phyloP scores from a whole-genome alignment of 805 yeast species.

The Wickerhamomyces sydowiorum region DNA sequence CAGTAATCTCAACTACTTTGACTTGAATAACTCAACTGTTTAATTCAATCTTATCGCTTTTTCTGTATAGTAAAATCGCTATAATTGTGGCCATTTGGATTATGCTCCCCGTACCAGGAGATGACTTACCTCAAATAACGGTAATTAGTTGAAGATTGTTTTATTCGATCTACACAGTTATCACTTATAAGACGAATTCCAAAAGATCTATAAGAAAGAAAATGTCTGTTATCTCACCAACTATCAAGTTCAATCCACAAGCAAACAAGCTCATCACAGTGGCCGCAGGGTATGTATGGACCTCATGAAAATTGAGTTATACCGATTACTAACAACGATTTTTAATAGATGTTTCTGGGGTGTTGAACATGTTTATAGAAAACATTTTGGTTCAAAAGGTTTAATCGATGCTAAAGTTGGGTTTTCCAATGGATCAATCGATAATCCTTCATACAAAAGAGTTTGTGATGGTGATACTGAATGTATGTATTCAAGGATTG shows the following conservation, averaged over 20 bases:
- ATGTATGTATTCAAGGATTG: conserved; percentile 15
- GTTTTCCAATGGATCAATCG: conserved; percentile 70
- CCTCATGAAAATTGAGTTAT: too few relatives aligned
- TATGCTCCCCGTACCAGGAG: too few relatives aligned
- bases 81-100: too few relatives aligned
- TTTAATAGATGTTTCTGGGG: conserved; percentile 69
- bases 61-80: too few relatives aligned
- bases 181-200: too few relatives aligned
- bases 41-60: too few relatives aligned
- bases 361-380: conserved; percentile 75
- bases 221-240: conserved; percentile 28
- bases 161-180: too few relatives aligned
- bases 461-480: conserved; percentile 78
- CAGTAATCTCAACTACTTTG: too few relatives aligned
- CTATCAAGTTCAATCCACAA: conserved; percentile 34
- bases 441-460: conserved; percentile 54
- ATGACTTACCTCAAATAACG: too few relatives aligned
- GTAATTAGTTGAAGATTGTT: too few relatives aligned
- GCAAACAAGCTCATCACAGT: conserved; percentile 50
- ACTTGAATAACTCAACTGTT: too few relatives aligned
- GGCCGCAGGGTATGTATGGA: conserved; percentile 48
- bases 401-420: conserved; percentile 81
- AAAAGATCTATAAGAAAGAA: background rate
- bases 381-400: conserved; percentile 59
- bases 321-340: too few relatives aligned